Base-by-base conservation (phyloP, 805 yeast genomes). In the Metschnikowia anglica region DNA sequence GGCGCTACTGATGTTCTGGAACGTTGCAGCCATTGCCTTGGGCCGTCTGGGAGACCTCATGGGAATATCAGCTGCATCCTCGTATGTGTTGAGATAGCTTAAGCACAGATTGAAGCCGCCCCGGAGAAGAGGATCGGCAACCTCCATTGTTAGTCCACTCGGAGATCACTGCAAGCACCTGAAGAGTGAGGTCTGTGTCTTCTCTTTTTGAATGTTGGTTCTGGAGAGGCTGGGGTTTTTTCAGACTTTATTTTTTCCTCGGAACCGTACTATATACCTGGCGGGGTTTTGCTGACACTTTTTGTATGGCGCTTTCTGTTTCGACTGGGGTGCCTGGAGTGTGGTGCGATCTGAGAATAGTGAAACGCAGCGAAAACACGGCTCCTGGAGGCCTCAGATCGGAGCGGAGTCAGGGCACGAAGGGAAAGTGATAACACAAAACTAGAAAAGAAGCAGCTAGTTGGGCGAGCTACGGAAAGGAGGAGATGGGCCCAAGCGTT, bases 11-110 rank as follows among this genome's bases (percentile, higher is more conserved):
- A n/a, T n/a, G n/a, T n/a, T n/a, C n/a, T n/a, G n/a, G n/a, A n/a
- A n/a, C n/a, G n/a, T n/a, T 23, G 13, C n/a, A 5, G 39, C 12
- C 36, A 37, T 37, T 8, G n/a, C 32, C 12, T 23, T 41, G 9
- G 43, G 51, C 10, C 54, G 37, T 20, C 27, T 27, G 16, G 54
- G 54, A 2, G 51, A 46, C 9, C 54, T 33, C 9, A 11, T n/a
- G 8, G 54, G 54, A 5, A 48, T 26, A 8, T 34, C 43, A 2
- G 33, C 23, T 3, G 5, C n/a, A 16, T 44, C 35, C n/a, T 40
- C 48, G 21, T 31, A 37, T 12, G 34, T 37, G 15, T 39, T 20
- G 32, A 44, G 37, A 24, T 47, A 41, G 5, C 38, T 43, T 32
- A 45, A 29, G 20, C 42, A 47, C 20, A 21, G 37, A 9, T 17